Evolutionary conservation across 176 grass and related monocot genomes (phyloP).

Genomic region (Cenchrus fungigraminus): DNA sequence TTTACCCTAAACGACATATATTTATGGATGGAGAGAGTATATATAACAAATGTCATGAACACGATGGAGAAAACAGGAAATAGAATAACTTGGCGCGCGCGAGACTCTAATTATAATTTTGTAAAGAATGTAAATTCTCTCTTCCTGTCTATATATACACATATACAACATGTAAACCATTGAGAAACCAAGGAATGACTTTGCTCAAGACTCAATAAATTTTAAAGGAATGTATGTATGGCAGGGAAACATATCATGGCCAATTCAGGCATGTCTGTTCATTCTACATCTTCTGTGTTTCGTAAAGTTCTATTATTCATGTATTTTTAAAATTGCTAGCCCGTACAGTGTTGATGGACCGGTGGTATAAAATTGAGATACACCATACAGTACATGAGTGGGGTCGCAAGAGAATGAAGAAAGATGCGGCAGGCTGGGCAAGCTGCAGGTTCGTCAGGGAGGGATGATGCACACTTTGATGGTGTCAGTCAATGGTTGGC

Average conservation of each 20-base stretch:
- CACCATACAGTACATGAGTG: neutral
- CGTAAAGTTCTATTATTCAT: neutral
- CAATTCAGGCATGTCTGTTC: neutral
- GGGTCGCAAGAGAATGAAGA: slow-evolving; percentile 29
- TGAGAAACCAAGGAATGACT: neutral
- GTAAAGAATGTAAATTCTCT: no score
- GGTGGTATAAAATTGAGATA: neutral
- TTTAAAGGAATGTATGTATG: neutral
- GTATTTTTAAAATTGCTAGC: neutral
- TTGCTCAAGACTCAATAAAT: neutral
- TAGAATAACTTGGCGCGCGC: no score
- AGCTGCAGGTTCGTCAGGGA: slow-evolving; percentile 44
- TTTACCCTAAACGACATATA: no score
- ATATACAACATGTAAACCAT: no score
- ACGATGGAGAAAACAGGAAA: neutral
- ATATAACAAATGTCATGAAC: no score
- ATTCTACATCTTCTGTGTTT: neutral
- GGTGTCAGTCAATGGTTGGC: slow-evolving; percentile 69
- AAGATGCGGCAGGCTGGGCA: slow-evolving; percentile 26
- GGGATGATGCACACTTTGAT: slow-evolving; percentile 51
- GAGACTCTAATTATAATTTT: no score
- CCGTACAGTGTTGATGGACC: neutral
- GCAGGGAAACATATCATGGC: no score
- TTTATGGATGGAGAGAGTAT: no score
- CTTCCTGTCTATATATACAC: no score